Percentiles rank a stretch among this genome's conserved stretches.
Evolutionary conservation across 1,139 yeast species (phyloP).

Genomic region (Lodderomyces margitis): DNA sequence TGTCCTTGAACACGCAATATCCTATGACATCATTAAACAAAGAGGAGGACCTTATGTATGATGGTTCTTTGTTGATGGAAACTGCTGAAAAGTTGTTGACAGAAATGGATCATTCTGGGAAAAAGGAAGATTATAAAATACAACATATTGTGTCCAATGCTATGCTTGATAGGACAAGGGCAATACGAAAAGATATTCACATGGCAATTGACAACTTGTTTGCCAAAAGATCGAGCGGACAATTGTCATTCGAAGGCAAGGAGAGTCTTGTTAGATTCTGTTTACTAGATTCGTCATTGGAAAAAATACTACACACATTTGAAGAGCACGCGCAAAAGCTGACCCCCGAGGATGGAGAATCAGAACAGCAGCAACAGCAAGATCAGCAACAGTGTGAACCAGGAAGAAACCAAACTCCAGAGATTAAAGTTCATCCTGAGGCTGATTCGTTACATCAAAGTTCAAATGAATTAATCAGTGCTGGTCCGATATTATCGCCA

Average conservation of each 20-base stretch:
- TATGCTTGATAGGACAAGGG: conserved; percentile 40
- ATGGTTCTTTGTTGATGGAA: conserved; percentile 54
- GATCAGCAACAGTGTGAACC: neutral
- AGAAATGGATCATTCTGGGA: conserved; percentile 38
- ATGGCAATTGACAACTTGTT: conserved; percentile 41
- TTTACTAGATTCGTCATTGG: conserved; percentile 43
- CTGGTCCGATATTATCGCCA: conserved; percentile 58
- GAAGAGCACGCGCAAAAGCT: conserved; percentile 32
- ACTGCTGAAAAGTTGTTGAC: conserved; percentile 61
- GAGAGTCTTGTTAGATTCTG: conserved; percentile 44
- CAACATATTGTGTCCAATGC: conserved; percentile 44
- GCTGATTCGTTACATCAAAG: conserved; percentile 39
- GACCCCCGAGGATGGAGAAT: conserved; percentile 12
- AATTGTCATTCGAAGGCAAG: conserved; percentile 44
- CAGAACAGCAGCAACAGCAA: conserved; percentile 25
- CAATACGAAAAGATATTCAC: conserved; percentile 42
- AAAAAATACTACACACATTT: conserved; percentile 41
- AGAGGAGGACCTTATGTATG: conserved; percentile 47
- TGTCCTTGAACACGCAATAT: conserved; percentile 44
- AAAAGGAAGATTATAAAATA: conserved; percentile 25
- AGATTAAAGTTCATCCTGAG: conserved; percentile 3
- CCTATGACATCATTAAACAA: conserved; percentile 13
- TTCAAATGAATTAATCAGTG: conserved; percentile 49
- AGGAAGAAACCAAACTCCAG: neutral
- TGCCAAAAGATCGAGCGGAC: conserved; percentile 34